Evolutionary conservation across 371 early-diverging fungal species (phyloP).

Genomic region (Lichtheimia corymbifera): DNA sequence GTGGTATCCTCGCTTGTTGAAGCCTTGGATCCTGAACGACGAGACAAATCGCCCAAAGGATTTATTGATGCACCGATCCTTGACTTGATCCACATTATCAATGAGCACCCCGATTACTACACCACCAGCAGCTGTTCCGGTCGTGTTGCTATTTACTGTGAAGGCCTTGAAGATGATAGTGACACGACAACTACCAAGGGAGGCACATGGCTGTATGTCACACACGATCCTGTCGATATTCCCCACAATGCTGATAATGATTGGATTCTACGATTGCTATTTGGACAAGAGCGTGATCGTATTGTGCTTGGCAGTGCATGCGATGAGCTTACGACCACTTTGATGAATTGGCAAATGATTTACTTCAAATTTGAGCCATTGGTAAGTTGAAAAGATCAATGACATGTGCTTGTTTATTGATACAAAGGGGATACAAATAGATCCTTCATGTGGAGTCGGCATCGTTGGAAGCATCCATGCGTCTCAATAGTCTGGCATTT

Average conservation of each 20-base stretch:
- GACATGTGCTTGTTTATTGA: not conserved
- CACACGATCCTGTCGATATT: conserved; percentile 57
- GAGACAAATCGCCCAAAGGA: conserved; percentile 68
- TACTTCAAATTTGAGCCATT: conserved; percentile 70
- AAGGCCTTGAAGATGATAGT: conserved; percentile 32
- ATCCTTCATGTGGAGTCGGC: conserved; percentile 65
- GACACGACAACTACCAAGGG: conserved; percentile 45
- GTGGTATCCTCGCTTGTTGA: conserved; percentile 48
- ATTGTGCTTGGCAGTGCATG: conserved; percentile 19
- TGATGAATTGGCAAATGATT: conserved; percentile 32
- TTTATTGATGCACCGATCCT: conserved; percentile 63
- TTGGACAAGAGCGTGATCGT: conserved; percentile 36
- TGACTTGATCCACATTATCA: conserved; percentile 54
- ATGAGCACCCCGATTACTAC: conserved; percentile 56
- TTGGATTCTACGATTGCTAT: conserved; percentile 37
- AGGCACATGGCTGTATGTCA: conserved; percentile 63
- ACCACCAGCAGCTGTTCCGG: conserved; percentile 68
- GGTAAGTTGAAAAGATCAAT: conserved; percentile 29
- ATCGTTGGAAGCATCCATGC: conserved; percentile 52
- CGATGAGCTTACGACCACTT: conserved; percentile 6
- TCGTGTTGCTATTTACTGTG: conserved; percentile 58
- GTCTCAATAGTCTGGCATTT: conserved; percentile 50
- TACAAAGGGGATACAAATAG: conserved; percentile 20
- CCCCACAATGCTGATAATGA: conserved; percentile 26
- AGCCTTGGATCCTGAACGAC: conserved; percentile 52